A percentile compares a stretch with the other conserved stretches of the same genome.
Conservation (phyloP, 164 flowering plant species). For the Tetrastigma voinierianum region DNA sequence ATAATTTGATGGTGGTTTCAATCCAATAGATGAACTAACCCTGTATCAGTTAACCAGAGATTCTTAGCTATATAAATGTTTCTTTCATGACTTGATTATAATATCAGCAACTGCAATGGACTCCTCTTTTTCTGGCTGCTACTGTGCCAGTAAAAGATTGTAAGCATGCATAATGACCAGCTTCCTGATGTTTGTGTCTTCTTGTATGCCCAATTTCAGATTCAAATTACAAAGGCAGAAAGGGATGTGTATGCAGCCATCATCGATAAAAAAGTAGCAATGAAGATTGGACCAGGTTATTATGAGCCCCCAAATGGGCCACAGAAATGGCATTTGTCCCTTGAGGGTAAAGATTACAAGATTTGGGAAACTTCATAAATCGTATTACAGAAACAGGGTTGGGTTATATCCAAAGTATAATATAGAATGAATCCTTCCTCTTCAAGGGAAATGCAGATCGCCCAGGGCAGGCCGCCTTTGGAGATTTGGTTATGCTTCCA, state of each 20-base stretch:
- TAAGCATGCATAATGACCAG: too few species aligned
- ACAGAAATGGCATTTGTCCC: constrained; percentile 51
- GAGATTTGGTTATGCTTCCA: background rate
- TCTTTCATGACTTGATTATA: too few species aligned
- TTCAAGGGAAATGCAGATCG: background rate
- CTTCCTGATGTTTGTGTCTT: background rate
- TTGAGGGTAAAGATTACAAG: constrained; percentile 87
- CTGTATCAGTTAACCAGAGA: too few species aligned
- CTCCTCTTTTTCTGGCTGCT: too few species aligned
- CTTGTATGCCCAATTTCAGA: constrained; percentile 37
- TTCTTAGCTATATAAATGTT: too few species aligned
- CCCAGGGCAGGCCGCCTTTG: too few species aligned
- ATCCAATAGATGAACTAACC: too few species aligned
- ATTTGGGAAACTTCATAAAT: constrained; percentile 79
- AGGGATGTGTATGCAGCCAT: constrained; percentile 91
- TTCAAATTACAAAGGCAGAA: constrained; percentile 71
- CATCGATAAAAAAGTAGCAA: constrained; percentile 71
- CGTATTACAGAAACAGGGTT: background rate
- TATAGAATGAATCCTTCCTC: background rate
- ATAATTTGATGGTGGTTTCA: too few species aligned
- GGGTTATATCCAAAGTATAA: background rate
- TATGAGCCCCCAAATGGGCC: constrained; percentile 70
- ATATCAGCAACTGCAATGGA: too few species aligned
- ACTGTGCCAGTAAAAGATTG: too few species aligned
- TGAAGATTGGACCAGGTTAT: constrained; percentile 95